These are phyloP conservation scores for Candida ficus DNA, from an alignment of 805 yeast genomes.

Conservation along the genomic window DNA sequence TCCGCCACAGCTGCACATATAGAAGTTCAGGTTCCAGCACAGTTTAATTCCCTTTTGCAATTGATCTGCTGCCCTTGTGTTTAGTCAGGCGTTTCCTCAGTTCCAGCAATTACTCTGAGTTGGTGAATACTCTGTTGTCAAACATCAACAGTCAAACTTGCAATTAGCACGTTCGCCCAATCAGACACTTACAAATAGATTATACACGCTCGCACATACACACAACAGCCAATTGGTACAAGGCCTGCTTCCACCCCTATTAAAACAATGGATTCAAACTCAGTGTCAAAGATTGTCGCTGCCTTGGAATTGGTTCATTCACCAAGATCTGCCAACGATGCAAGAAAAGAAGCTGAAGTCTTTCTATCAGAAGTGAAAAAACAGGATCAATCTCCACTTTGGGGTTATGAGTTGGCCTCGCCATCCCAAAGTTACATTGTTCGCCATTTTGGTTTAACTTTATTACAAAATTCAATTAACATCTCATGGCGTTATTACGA, in stretches of 20 bases:
- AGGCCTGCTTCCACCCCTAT: neutral
- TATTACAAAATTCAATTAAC: slow-evolving; percentile 69
- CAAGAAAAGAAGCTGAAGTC: slow-evolving; percentile 51
- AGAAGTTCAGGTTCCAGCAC: no score
- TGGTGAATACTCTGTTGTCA: no score
- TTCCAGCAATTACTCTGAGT: no score
- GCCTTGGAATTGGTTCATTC: slow-evolving; percentile 76
- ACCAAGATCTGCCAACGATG: slow-evolving; percentile 54
- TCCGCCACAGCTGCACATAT: no score
- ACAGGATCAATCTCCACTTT: slow-evolving; percentile 79
- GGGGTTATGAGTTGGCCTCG: slow-evolving; percentile 85
- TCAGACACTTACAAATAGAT: no score
- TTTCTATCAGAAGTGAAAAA: slow-evolving; percentile 73
- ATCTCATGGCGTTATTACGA: slow-evolving; percentile 50
- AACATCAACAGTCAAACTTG: no score
- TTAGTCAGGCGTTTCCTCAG: no score
- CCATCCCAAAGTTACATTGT: slow-evolving; percentile 63
- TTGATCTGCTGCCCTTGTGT: no score
- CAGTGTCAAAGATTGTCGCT: slow-evolving; percentile 65
- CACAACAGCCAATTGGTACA: neutral
- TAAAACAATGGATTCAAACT: slow-evolving; percentile 52
- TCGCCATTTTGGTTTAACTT: slow-evolving; percentile 84
- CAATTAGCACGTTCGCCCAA: no score
- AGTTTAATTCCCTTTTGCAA: no score
- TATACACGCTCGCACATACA: no score